A percentile compares a stretch with the other conserved stretches of the same genome.
These are phyloP conservation scores for Boechera stricta DNA, from an alignment of 345 rosid species.

Conservation along the genomic window DNA sequence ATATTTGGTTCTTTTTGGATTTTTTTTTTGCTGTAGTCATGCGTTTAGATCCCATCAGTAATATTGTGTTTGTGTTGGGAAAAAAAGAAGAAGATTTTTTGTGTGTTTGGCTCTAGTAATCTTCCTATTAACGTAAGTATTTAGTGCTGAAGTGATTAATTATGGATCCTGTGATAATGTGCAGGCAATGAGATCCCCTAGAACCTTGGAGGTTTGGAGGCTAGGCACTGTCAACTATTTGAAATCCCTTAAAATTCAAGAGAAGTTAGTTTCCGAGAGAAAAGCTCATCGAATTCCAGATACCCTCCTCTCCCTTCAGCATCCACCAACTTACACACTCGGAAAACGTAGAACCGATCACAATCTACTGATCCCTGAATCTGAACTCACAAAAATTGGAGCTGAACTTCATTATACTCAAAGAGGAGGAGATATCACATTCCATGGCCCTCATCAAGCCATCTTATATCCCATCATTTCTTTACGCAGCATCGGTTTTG, in stretches of 20 bases:
- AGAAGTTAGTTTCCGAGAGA: constrained; percentile 62
- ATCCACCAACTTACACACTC: constrained; percentile 84
- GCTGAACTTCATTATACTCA: constrained; percentile 89
- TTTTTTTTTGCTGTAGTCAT: neutral
- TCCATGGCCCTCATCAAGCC: constrained; percentile 90
- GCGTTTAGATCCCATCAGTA: constrained; percentile 4
- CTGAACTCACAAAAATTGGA: constrained; percentile 71
- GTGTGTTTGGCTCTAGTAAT: neutral
- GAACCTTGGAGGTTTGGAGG: constrained; percentile 75
- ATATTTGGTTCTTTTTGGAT: neutral
- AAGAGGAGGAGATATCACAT: constrained; percentile 93
- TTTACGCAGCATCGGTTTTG: constrained; percentile 70
- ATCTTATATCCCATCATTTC: constrained; percentile 78
- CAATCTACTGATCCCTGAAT: constrained; percentile 65
- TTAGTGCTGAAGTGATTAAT: neutral
- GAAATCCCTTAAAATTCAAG: constrained; percentile 84
- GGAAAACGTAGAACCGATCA: constrained; percentile 81
- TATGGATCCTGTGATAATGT: neutral
- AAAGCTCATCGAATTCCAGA: constrained; percentile 63
- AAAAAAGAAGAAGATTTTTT: neutral
- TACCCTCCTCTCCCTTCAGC: constrained; percentile 77
- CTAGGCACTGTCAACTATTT: constrained; percentile 73
- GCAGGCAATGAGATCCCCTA: constrained; percentile 65
- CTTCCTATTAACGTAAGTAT: neutral
- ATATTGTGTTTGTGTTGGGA: neutral